phyloP scores from a whole-genome alignment of 371 early-diverging fungal genomes.

The Lichtheimia corymbifera region DNA sequence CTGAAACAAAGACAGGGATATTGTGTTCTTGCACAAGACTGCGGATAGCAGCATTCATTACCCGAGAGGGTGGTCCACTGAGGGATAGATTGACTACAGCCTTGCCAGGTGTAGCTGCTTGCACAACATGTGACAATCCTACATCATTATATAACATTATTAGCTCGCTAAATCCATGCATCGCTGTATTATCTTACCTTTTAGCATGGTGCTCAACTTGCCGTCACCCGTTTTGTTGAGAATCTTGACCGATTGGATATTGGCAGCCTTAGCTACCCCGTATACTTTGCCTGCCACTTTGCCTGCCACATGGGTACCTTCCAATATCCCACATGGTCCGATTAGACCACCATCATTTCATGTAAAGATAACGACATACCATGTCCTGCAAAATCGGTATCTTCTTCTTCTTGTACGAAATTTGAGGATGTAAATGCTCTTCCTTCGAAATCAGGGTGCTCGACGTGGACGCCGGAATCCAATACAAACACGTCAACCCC shows the following conservation, averaged over 20 bases:
- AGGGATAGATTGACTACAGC: conserved; percentile 60
- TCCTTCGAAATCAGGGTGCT: conserved; percentile 77
- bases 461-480: conserved; percentile 64
- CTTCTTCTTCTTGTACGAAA: conserved; percentile 48
- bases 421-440: conserved; percentile 66
- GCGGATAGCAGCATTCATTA: conserved; percentile 34
- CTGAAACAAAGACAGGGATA: conserved; percentile 62
- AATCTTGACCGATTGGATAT: conserved; percentile 73
- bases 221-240: conserved; percentile 57
- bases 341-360: not conserved
- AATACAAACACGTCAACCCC: conserved; percentile 24
- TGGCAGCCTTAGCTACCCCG: conserved; percentile 79
- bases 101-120: conserved; percentile 27
- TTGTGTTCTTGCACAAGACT: conserved; percentile 42
- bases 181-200: conserved; percentile 38
- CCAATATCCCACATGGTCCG: not conserved
- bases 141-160: conserved; percentile 1
- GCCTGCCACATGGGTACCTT: conserved; percentile 80
- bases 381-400: conserved; percentile 71
- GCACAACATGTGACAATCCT: conserved; percentile 26
- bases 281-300: conserved; percentile 66
- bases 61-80: conserved; percentile 47
- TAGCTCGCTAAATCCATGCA: no score
- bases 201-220: conserved; percentile 62
- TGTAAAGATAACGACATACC: conserved; percentile 47